Evolutionary conservation across 2,329 filamentous ascomycete species (phyloP).

Genomic region (Metarhizium rileyi): DNA sequence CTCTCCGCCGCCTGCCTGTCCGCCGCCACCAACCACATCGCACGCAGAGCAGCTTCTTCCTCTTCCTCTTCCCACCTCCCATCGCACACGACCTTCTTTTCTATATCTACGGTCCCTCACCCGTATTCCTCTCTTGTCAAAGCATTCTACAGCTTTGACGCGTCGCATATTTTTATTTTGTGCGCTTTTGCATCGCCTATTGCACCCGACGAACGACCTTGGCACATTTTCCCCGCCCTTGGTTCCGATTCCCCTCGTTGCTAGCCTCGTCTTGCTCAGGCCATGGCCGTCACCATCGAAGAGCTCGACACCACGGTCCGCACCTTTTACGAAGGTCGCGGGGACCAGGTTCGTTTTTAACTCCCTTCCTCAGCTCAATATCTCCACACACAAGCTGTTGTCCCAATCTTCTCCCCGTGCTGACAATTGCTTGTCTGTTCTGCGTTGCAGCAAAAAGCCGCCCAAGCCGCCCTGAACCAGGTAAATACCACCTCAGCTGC

Average conservation of each 20-base stretch:
- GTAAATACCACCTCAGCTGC: constrained; percentile 41
- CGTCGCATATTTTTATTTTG: constrained; percentile 14
- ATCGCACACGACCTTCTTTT: constrained; percentile 4
- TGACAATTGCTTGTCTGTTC: constrained; percentile 29
- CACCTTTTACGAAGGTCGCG: constrained; percentile 94
- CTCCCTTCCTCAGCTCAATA: neutral
- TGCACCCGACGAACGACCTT: constrained; percentile 10
- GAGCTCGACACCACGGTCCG: constrained; percentile 96
- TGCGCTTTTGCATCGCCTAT: constrained; percentile 18
- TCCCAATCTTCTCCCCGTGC: constrained; percentile 11
- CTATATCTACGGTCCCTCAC: neutral
- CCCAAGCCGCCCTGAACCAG: constrained; percentile 87
- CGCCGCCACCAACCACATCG: constrained; percentile 2
- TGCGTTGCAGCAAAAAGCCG: constrained; percentile 75
- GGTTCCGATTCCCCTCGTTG: constrained; percentile 21
- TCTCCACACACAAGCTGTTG: neutral
- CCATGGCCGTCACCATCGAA: constrained; percentile 66
- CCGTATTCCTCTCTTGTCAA: neutral
- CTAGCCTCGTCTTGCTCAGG: constrained; percentile 18
- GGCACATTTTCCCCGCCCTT: constrained; percentile 17
- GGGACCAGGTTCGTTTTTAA: constrained; percentile 65
- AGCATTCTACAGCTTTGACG: constrained; percentile 8
- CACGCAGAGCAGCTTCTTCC: constrained; percentile 5
- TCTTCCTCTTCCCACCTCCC: constrained; percentile 6
- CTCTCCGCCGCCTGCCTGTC: neutral